A percentile compares a stretch with the other conserved stretches of the same genome.
Evolutionary conservation across 257 asterid genomes (phyloP).

Genomic region (Hygrophila difformis): DNA sequence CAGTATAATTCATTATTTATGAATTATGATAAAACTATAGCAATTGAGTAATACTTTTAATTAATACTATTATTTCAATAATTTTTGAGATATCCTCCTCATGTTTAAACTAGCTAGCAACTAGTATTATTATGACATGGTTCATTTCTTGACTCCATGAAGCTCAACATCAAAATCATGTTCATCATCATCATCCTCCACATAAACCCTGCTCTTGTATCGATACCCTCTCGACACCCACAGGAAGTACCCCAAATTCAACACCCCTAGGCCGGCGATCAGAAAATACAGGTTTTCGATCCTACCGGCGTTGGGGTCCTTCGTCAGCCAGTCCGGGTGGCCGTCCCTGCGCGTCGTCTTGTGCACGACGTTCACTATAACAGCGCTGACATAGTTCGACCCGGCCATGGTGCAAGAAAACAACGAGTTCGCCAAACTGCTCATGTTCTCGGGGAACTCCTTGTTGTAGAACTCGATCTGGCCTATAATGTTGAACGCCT

Average conservation of each 20-base stretch:
- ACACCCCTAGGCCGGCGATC: slow-evolving; percentile 56
- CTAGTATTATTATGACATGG: no score
- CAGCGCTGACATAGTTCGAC: slow-evolving; percentile 49
- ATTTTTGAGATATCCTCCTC: no score
- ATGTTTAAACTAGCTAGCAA: no score
- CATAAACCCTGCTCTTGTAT: slow-evolving; percentile 56
- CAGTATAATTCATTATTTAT: no score
- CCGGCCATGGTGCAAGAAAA: slow-evolving; percentile 59
- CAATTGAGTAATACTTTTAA: no score
- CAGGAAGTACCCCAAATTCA: slow-evolving; percentile 51
- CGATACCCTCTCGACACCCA: slow-evolving; percentile 42
- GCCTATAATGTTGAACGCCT: slow-evolving; percentile 71
- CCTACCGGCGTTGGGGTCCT: slow-evolving; percentile 50
- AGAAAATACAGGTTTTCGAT: slow-evolving; percentile 58
- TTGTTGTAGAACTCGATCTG: slow-evolving; percentile 79
- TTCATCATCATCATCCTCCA: slow-evolving; percentile 20
- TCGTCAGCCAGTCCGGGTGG: slow-evolving; percentile 70
- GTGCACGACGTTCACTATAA: slow-evolving; percentile 60
- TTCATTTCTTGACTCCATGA: slow-evolving; percentile 11
- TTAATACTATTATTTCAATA: no score
- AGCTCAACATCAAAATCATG: slow-evolving; percentile 34
- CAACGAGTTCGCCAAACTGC: slow-evolving; percentile 75
- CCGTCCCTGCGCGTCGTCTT: slow-evolving; percentile 37
- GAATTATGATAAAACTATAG: no score
- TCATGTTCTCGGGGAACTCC: slow-evolving; percentile 83